These are phyloP conservation scores for Picea glauca DNA, from an alignment of 75 land plant species.

Conservation along the genomic window DNA sequence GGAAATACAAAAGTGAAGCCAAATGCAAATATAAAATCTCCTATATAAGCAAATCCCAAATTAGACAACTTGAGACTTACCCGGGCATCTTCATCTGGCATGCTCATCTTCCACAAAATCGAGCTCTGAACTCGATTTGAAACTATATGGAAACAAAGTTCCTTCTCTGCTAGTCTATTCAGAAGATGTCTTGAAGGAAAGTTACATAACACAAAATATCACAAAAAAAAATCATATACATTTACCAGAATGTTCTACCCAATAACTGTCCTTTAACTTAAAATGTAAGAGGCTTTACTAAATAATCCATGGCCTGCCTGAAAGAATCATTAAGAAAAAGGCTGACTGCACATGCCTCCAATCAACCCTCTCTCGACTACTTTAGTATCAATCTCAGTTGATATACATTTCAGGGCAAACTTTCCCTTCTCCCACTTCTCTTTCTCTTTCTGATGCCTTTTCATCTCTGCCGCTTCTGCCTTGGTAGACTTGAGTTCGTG, in stretches of 20 bases:
- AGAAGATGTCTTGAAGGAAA: slow-evolving; percentile 64
- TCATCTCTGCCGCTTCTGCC: background rate
- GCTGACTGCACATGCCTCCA: too few species aligned
- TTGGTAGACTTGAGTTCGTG: too few species aligned
- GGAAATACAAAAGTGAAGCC: too few species aligned
- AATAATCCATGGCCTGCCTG: too few species aligned
- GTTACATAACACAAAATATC: background rate
- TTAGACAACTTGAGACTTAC: slow-evolving; percentile 11
- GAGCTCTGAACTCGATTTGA: too few species aligned
- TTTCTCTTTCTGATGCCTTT: slow-evolving; percentile 68
- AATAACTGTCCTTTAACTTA: background rate
- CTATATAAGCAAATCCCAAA: too few species aligned
- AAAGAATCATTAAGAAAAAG: too few species aligned
- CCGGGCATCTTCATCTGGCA: background rate
- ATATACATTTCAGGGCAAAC: background rate
- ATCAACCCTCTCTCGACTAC: too few species aligned
- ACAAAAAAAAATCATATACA: background rate
- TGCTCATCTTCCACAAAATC: too few species aligned
- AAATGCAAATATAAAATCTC: too few species aligned
- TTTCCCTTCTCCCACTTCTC: slow-evolving; percentile 95
- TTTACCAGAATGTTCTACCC: background rate
- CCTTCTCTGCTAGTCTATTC: slow-evolving; percentile 77
- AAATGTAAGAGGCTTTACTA: too few species aligned
- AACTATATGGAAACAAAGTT: slow-evolving; percentile 37
- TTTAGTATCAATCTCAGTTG: too few species aligned